Percentiles rank a stretch among this genome's conserved stretches.
These are phyloP conservation scores for Pistacia vera DNA, from an alignment of 345 rosid genomes.

Conservation along the genomic window DNA sequence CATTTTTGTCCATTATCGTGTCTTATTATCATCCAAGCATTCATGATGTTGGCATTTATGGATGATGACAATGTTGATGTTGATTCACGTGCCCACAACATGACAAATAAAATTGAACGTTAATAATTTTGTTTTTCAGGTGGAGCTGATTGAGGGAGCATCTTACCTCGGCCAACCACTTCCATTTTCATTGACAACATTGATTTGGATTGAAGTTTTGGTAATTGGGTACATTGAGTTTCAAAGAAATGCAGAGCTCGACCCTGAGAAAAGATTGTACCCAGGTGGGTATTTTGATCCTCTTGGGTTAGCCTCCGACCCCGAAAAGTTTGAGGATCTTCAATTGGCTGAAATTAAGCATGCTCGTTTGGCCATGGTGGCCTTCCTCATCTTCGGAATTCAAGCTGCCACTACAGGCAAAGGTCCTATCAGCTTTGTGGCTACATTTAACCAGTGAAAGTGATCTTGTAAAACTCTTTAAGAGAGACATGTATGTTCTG, in stretches of 20 bases:
- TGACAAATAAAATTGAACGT: background rate
- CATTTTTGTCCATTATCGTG: conserved; percentile 19
- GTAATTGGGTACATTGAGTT: conserved; percentile 69
- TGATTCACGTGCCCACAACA: background rate
- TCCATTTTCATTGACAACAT: conserved; percentile 77
- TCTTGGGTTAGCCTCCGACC: conserved; percentile 73
- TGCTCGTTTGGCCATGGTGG: conserved; percentile 84
- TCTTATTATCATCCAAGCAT: conserved; percentile 29
- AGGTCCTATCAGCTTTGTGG: conserved; percentile 81
- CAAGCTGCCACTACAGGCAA: conserved; percentile 81
- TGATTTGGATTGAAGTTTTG: conserved; percentile 86
- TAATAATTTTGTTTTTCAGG: conserved; percentile 38
- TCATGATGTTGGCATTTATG: background rate
- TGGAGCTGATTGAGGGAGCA: conserved; percentile 90
- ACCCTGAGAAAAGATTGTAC: conserved; percentile 74
- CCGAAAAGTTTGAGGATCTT: conserved; percentile 61
- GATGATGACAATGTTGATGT: background rate
- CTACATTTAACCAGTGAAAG: conserved; percentile 53
- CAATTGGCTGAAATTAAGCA: conserved; percentile 89
- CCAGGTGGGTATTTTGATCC: conserved; percentile 92
- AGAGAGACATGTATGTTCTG: background rate
- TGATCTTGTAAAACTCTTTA: too few species aligned
- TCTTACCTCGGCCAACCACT: conserved; percentile 93
- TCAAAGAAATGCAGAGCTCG: conserved; percentile 71
- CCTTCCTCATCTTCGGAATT: conserved; percentile 74